phyloP scores from a whole-genome alignment of 805 yeast genomes.

The Saccharomyces mikatae region DNA sequence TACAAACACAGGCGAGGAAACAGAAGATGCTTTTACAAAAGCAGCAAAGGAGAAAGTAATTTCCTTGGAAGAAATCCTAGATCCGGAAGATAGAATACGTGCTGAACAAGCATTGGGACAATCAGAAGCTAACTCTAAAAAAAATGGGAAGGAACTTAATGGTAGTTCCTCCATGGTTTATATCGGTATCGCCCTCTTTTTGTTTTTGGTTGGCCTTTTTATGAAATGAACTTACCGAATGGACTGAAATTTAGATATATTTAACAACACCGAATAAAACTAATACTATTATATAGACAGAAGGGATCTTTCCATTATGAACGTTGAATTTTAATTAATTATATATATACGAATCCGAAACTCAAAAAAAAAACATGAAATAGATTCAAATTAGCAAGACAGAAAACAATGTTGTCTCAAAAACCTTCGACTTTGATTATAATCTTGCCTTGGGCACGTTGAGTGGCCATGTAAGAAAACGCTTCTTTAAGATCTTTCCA shows the following conservation, averaged over 20 bases:
- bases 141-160: conserved; percentile 6
- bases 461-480: conserved; percentile 39
- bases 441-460: conserved; percentile 61
- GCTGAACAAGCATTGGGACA: conserved; percentile 29
- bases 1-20: conserved; percentile 4
- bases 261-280: not conserved
- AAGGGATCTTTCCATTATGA: not conserved
- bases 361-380: not conserved
- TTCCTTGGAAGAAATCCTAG: conserved; percentile 36
- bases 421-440: conserved; percentile 41
- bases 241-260: not conserved
- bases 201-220: conserved; percentile 26
- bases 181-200: conserved; percentile 30
- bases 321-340: not conserved
- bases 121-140: conserved; percentile 5
- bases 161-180: conserved; percentile 18
- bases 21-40: conserved; percentile 22
- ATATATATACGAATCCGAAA: not conserved
- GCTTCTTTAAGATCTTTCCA: conserved; percentile 54
- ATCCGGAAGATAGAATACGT: conserved; percentile 66
- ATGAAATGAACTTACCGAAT: conserved; percentile 18
- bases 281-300: not conserved
- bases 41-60: conserved; percentile 29
- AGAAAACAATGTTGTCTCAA: conserved; percentile 8
- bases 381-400: not conserved